Percentiles rank a stretch among this genome's conserved stretches.
Conservation (phyloP, 768 basidiomycete genomes). For the Calocybe gangraenosa region DNA sequence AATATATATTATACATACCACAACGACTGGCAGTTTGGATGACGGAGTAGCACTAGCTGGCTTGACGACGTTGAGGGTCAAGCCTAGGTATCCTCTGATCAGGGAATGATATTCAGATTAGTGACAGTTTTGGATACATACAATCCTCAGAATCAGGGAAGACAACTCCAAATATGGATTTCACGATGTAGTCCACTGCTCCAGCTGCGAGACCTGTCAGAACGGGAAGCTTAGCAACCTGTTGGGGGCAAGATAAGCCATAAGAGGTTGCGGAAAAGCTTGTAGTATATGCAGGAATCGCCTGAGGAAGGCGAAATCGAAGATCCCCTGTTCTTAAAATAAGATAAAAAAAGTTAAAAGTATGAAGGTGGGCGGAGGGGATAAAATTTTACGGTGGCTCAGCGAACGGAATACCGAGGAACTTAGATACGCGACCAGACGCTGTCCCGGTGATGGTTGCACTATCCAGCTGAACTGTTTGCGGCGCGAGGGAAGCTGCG, state of each 20-base stretch:
- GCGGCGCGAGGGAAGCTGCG: constrained; percentile 7
- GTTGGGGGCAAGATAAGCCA: constrained; percentile 46
- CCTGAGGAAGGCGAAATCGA: constrained; percentile 37
- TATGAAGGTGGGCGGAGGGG: background rate
- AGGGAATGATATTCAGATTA: background rate
- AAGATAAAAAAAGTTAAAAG: background rate
- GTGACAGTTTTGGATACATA: constrained; percentile 26
- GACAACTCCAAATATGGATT: constrained; percentile 22
- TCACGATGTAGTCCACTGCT: constrained; percentile 27
- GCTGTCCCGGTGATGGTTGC: constrained; percentile 41
- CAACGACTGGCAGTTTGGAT: constrained; percentile 51
- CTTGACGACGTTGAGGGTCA: constrained; percentile 49
- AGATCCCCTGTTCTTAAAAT: constrained; percentile 31
- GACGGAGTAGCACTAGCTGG: constrained; percentile 34
- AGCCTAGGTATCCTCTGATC: constrained; percentile 27
- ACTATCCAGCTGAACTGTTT: constrained; percentile 36
- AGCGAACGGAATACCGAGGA: constrained; percentile 54
- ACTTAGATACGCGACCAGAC: constrained; percentile 30
- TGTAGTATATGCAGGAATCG: constrained; percentile 30
- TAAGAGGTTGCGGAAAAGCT: constrained; percentile 32
- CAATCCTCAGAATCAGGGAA: constrained; percentile 44
- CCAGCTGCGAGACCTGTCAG: constrained; percentile 29
- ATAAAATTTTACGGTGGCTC: constrained; percentile 53
- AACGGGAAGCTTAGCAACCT: constrained; percentile 31
- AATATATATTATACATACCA: constrained; percentile 29